Percentiles rank a stretch among this genome's conserved stretches.
Evolutionary conservation across 2,329 filamentous ascomycete genomes (phyloP).

Genomic region (Colletotrichum navitas): DNA sequence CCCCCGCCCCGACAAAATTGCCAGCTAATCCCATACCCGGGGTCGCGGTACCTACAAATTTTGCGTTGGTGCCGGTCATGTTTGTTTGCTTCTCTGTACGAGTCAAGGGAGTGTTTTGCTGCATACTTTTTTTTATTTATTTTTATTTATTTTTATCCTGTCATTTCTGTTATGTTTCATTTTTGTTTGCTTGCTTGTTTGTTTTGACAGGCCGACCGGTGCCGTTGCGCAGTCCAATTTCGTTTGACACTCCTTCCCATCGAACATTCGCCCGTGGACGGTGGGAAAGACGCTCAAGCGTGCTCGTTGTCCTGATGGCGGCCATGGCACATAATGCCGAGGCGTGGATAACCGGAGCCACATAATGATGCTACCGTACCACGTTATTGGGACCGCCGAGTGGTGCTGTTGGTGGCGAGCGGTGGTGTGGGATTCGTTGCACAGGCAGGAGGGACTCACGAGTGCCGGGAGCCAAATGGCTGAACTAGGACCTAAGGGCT

Average conservation of each 20-base stretch:
- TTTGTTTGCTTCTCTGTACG: slow-evolving; percentile 19
- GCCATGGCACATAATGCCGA: slow-evolving; percentile 15
- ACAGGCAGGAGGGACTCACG: background rate
- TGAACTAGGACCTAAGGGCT: background rate
- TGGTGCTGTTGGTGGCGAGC: background rate
- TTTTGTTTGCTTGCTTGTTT: background rate
- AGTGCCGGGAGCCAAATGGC: slow-evolving; percentile 7
- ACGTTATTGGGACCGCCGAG: slow-evolving; percentile 20
- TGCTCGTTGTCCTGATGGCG: background rate
- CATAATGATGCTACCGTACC: slow-evolving; percentile 30
- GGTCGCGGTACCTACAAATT: background rate
- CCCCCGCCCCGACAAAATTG: slow-evolving; percentile 1
- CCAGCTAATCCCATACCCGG: background rate
- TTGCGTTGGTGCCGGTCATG: background rate
- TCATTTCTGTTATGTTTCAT: background rate
- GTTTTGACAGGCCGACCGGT: background rate
- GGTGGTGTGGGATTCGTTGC: background rate
- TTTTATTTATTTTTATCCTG: background rate
- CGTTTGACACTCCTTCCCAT: slow-evolving; percentile 1
- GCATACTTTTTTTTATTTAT: slow-evolving; percentile 18
- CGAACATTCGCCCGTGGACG: background rate
- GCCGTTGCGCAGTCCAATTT: slow-evolving; percentile 6
- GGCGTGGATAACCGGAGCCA: slow-evolving; percentile 8
- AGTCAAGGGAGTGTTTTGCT: slow-evolving; percentile 10
- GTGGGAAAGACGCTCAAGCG: background rate